Conservation (phyloP, 148 eudicot genomes). For the Spergularia bocconei region DNA sequence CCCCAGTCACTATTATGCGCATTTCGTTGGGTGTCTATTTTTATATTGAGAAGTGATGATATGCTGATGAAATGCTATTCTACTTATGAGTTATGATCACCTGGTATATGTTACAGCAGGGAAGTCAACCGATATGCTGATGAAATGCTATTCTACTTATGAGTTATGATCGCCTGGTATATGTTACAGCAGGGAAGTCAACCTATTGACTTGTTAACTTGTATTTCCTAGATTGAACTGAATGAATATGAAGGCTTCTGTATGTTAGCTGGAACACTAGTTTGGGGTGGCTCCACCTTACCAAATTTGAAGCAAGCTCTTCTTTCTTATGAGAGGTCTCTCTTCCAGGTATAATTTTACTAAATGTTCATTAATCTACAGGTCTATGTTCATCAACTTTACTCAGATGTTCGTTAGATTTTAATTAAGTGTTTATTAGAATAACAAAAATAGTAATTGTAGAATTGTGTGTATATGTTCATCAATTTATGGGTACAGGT, state of each 20-base stretch:
- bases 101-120: too few relatives aligned
- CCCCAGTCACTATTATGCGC: conserved; percentile 16
- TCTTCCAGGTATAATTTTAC: conserved; percentile 46
- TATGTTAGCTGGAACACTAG: conserved; percentile 67
- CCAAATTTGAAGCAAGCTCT: conserved; percentile 60
- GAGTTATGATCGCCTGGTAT: too few relatives aligned
- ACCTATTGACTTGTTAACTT: conserved; percentile 22
- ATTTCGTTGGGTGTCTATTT: conserved; percentile 1
- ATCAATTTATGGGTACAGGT: too few relatives aligned
- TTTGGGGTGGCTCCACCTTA: conserved; percentile 59
- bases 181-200: conserved; percentile 6
- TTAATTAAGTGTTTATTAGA: too few relatives aligned
- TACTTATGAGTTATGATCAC: conserved; percentile 4
- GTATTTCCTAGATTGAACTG: conserved; percentile 72
- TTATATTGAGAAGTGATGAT: background rate
- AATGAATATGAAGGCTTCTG: conserved; percentile 65
- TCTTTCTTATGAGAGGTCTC: conserved; percentile 48
- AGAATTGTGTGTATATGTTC: too few relatives aligned
- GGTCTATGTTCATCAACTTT: too few relatives aligned
- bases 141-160: background rate
- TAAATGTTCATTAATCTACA: too few relatives aligned
- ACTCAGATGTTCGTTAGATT: too few relatives aligned
- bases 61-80: background rate
- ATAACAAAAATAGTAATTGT: too few relatives aligned
- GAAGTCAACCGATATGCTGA: too few relatives aligned